Percentiles rank a stretch among this genome's conserved stretches.
Evolutionary conservation across 495 filamentous ascomycete genomes (phyloP).

Genomic region (Trichoderma virens): DNA sequence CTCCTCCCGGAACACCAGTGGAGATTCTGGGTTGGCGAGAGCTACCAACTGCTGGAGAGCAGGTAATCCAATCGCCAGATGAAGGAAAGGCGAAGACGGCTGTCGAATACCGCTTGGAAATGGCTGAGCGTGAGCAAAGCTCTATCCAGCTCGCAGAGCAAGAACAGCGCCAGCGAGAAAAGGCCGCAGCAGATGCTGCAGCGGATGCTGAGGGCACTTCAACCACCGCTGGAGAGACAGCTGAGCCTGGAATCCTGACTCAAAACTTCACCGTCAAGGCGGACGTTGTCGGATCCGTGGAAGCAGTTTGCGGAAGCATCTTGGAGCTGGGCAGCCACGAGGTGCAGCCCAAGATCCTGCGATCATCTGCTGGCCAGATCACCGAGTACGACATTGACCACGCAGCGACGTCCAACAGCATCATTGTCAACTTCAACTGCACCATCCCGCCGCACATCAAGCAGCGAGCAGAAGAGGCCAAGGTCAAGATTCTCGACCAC

Average conservation of each 20-base stretch:
- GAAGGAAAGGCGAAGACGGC: conserved; percentile 77
- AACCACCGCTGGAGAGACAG: not conserved
- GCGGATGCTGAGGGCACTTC: not conserved
- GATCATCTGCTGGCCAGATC: conserved; percentile 68
- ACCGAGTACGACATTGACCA: conserved; percentile 86
- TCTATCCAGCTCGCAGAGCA: conserved; percentile 24
- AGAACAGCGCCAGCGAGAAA: conserved; percentile 41
- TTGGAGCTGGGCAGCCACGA: conserved; percentile 73
- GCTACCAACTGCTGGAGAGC: conserved; percentile 79
- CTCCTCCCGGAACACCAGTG: conserved; percentile 82
- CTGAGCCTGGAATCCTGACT: conserved; percentile 46
- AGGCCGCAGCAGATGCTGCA: conserved; percentile 27
- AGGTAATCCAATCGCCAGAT: conserved; percentile 70
- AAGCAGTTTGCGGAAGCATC: conserved; percentile 74
- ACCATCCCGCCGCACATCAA: conserved; percentile 58
- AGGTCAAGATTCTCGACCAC: conserved; percentile 73
- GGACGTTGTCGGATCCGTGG: conserved; percentile 87
- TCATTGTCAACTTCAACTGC: conserved; percentile 83
- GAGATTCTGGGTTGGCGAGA: conserved; percentile 94
- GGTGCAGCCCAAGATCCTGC: conserved; percentile 67
- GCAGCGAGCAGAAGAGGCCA: conserved; percentile 56
- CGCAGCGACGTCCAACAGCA: conserved; percentile 59
- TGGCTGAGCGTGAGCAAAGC: conserved; percentile 30
- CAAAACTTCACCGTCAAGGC: conserved; percentile 83
- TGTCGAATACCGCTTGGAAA: conserved; percentile 64